These are phyloP conservation scores for Pythium rhizo-oryzae DNA, from an alignment of 352 stramenopile species.

Conservation along the genomic window DNA sequence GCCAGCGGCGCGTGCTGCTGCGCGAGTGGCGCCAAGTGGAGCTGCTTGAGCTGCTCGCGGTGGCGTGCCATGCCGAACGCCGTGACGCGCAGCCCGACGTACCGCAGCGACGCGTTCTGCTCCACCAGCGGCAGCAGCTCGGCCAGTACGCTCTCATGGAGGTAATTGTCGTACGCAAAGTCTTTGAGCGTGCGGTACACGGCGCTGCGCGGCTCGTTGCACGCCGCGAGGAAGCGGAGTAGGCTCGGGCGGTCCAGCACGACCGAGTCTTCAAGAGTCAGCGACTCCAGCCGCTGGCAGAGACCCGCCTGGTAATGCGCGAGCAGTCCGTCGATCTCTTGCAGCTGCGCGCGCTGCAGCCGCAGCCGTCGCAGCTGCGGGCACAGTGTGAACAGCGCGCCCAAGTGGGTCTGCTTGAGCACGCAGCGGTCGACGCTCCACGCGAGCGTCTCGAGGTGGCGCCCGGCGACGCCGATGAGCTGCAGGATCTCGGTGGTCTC, in stretches of 20 bases:
- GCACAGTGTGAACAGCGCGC: conserved; percentile 10
- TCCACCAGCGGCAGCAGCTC: conserved; percentile 22
- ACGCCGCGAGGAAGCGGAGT: conserved; percentile 4
- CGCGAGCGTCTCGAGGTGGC: conserved; percentile 10
- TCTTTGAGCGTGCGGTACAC: conserved; percentile 18
- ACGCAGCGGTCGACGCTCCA: conserved; percentile 16
- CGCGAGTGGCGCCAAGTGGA: conserved; percentile 19
- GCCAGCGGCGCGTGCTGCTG: conserved; percentile 12
- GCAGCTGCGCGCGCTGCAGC: conserved; percentile 22
- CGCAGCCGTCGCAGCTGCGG: conserved; percentile 10
- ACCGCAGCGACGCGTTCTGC: conserved; percentile 21
- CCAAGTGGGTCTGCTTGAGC: conserved; percentile 14
- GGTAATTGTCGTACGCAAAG: conserved; percentile 30
- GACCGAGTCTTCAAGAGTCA: conserved; percentile 21
- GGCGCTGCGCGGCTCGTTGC: conserved; percentile 1
- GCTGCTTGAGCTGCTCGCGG: conserved; percentile 14
- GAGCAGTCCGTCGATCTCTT: conserved; percentile 8
- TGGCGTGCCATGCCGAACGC: conserved; percentile 18
- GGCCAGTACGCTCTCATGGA: conserved; percentile 17
- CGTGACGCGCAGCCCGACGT: conserved; percentile 25
- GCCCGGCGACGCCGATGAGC: not conserved
- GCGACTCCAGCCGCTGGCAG: conserved; percentile 12
- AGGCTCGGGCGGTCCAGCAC: conserved; percentile 18
- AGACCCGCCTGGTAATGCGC: not conserved
- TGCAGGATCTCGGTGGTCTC: conserved; percentile 13